Base-by-base conservation (phyloP, 129 eudicot species). In the Flaveria trinervia region DNA sequence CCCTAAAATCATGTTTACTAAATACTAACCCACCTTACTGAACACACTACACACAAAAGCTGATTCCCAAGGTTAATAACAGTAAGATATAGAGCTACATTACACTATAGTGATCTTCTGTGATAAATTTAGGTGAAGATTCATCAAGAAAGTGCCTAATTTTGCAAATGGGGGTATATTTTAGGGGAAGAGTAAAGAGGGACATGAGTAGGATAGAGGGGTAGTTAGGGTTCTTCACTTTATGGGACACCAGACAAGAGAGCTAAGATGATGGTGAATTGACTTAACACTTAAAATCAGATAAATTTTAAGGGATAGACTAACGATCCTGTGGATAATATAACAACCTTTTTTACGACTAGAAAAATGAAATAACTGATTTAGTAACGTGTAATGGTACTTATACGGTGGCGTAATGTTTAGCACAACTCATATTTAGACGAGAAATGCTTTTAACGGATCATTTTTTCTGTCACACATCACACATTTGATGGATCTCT, bases 211-310 rank as follows among this genome's bases (percentile, higher is more conserved):
- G 61, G 48, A 59, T 43, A 25, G 74, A 70, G 73, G 41, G 71
- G 77, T 66, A 33, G 83, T 82, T 82, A 74, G 81, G 90, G 90
- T 82, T 83, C 78, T 73, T 83, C 78, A 60, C 76, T 57, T 68
- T 79, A 57, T 82, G 73, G 43, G 57, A 50, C 70, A 83, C 83
- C 81, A 83, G 86, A 86, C 90, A 84, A 77, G 67, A 61, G 60
- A 64, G 71, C 78, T 76, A 86, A 77, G 84, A 79, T 74, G 84
- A 82, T 77, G 84, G 84, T 77, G 82, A 77, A 65, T 67, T 44
- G 48, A 46, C 22, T 77, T 2, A 66, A 52, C 25, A 41, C 15
- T 45, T 68, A 16, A 0, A 78, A 39, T 16, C 17, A 61, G 16
- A 33, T n/a, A 17, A 8, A 45, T 1, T 8, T 45, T 2, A 45